Evolutionary conservation across 805 yeast genomes (phyloP), one percentile per base, ranked within the genome.

Genomic region (Jamesozyma lodderae): DNA sequence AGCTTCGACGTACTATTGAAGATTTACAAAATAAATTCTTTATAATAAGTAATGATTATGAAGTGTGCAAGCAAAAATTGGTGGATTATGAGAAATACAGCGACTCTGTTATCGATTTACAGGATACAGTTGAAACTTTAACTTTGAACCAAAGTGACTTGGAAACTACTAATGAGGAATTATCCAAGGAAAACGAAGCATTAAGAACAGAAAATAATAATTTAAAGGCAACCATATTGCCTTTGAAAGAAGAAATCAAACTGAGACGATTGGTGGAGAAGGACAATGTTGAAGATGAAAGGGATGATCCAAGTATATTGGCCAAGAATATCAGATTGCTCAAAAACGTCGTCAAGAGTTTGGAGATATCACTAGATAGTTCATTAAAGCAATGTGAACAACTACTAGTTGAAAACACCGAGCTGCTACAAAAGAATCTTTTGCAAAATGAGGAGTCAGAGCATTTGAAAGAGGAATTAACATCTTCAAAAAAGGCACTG

Each of bases 11-110:
- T n/a, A 60, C 70, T 14, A 60, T 76, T 2, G 55, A 62, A 2
- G 64, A 55, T 31, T 59, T 78, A 14, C 79, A 76, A 43, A 47
- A 48, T 6, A 75, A 76, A 44, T 51, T 75, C 1, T 64, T 64
- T 31, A 16, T 21, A 9, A 14, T 29, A 9, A 23, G 15, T 5
- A 11, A 16, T 3, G 35, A 30, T 11, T 28, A n/a, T 18, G 40
- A 27, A 0, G 41, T 68, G 40, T 53, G 55, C 7, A 44, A 45
- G 0, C 60, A 62, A 14, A 18, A 37, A 26, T 4, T 21, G 11
- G 27, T 24, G 11, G 28, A 16, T 4, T 24, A 33, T 16, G 9
- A 17, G 5, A 17, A 16, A 11, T 13, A 22, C 4, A 4, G 14
- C 4, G 11, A 24, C 11, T 6, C 21, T 16, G 13, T 33, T 13